phyloP scores from a whole-genome alignment of 495 filamentous ascomycete species.

The Hypoxylon subgilvum region DNA sequence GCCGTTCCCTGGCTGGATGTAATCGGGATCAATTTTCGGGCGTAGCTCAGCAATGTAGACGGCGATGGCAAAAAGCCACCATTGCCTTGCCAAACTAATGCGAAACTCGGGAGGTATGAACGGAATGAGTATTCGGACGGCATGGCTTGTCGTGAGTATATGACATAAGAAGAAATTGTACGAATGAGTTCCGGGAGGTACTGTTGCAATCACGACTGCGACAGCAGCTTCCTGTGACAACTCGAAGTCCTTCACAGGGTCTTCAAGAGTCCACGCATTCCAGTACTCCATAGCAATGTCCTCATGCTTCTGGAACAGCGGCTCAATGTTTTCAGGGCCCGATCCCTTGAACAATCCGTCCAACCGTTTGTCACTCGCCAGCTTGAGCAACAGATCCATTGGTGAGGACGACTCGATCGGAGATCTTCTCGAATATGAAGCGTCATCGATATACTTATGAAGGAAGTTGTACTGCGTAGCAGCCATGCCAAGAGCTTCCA shows the following conservation, averaged over 20 bases:
- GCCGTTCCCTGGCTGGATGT: slow-evolving; percentile 65
- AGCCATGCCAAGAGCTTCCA: slow-evolving; percentile 78
- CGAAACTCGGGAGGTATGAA: slow-evolving; percentile 76
- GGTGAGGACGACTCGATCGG: slow-evolving; percentile 61
- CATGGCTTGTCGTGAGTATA: slow-evolving; percentile 81
- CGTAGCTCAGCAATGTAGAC: slow-evolving; percentile 78
- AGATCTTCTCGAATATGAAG: slow-evolving; percentile 65
- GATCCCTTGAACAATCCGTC: slow-evolving; percentile 64
- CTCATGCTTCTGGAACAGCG: slow-evolving; percentile 72
- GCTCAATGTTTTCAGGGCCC: slow-evolving; percentile 67
- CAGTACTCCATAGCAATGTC: slow-evolving; percentile 78
- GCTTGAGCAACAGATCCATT: slow-evolving; percentile 69
- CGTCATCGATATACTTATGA: slow-evolving; percentile 80
- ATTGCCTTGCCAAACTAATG: slow-evolving; percentile 73
- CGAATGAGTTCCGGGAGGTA: slow-evolving; percentile 60
- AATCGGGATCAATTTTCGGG: slow-evolving; percentile 69
- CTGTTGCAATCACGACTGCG: slow-evolving; percentile 69
- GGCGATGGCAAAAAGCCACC: slow-evolving; percentile 83
- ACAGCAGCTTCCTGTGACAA: slow-evolving; percentile 78
- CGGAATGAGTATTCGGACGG: slow-evolving; percentile 83
- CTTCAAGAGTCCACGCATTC: slow-evolving; percentile 76
- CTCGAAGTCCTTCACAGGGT: slow-evolving; percentile 73
- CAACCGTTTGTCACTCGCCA: slow-evolving; percentile 60
- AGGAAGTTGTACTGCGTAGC: slow-evolving; percentile 74
- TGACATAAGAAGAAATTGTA: slow-evolving; percentile 91